Conservation (phyloP, 2,329 filamentous ascomycete genomes). For the Parascedosporium putredinis region DNA sequence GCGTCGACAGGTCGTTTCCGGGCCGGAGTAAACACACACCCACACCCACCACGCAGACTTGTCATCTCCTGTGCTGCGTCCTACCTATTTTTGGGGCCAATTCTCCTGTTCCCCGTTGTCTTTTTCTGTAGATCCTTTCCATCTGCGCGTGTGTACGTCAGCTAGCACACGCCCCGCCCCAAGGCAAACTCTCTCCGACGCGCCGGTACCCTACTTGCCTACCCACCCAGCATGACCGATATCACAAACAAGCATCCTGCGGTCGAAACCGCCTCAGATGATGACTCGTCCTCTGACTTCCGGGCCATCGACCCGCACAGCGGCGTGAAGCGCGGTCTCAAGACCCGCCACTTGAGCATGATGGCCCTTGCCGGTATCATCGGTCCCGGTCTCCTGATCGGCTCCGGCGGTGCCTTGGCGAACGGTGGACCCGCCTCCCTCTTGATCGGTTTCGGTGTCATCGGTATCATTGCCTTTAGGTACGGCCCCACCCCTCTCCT, state of each 20-base stretch:
- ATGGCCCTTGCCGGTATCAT: slow-evolving; percentile 51
- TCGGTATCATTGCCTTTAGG: slow-evolving; percentile 32
- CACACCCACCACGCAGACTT: no score
- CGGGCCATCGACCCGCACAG: slow-evolving; percentile 45
- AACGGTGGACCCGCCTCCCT: slow-evolving; percentile 61
- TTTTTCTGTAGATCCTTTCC: no score
- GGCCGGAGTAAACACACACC: neutral
- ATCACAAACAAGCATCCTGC: neutral
- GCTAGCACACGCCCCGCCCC: no score
- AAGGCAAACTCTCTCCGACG: no score
- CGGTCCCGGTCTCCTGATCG: slow-evolving; percentile 63
- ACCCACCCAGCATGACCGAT: neutral
- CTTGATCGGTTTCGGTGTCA: slow-evolving; percentile 62
- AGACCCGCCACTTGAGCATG: slow-evolving; percentile 58
- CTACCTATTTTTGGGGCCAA: no score
- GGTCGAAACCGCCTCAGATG: slow-evolving; percentile 19
- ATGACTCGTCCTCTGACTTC: slow-evolving; percentile 29
- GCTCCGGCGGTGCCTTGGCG: slow-evolving; percentile 57
- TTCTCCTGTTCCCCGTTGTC: no score
- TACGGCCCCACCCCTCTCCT: neutral
- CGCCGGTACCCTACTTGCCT: no score
- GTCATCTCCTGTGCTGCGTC: no score
- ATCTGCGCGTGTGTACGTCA: no score
- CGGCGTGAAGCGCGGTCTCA: slow-evolving; percentile 59
- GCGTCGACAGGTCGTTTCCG: no score